These are phyloP conservation scores for Cercospora zeae-maydis DNA, from an alignment of 2,329 filamentous ascomycete genomes.

Conservation along the genomic window DNA sequence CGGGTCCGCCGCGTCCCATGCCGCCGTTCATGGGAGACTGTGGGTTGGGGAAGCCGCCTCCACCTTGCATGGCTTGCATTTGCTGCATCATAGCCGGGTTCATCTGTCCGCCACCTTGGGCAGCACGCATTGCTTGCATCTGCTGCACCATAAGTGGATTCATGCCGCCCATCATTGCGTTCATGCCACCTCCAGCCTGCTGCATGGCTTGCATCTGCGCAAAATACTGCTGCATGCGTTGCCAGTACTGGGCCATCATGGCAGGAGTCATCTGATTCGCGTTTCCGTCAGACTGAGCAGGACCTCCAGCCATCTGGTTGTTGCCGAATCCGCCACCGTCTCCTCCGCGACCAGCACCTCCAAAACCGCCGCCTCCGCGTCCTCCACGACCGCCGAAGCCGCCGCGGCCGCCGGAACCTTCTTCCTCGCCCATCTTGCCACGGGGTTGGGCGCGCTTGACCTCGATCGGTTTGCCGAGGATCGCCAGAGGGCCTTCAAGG, in stretches of 20 bases:
- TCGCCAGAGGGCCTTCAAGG: constrained; percentile 78
- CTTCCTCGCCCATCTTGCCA: constrained; percentile 89
- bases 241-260: constrained; percentile 98
- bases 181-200: constrained; percentile 53
- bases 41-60: constrained; percentile 37
- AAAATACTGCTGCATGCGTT: constrained; percentile 97
- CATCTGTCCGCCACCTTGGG: constrained; percentile 45
- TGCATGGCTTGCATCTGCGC: constrained; percentile 53
- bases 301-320: constrained; percentile 28
- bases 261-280: constrained; percentile 80
- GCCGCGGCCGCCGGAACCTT: constrained; percentile 51
- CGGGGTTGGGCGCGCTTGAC: constrained; percentile 97
- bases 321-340: constrained; percentile 41
- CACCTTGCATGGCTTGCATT: constrained; percentile 35
- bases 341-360: constrained; percentile 27
- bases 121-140: constrained; percentile 32
- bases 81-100: constrained; percentile 53
- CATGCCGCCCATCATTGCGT: constrained; percentile 47
- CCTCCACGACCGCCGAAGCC: constrained; percentile 15
- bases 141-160: constrained; percentile 54
- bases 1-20: constrained; percentile 38
- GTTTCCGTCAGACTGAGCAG: constrained; percentile 16
- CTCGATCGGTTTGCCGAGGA: constrained; percentile 93
- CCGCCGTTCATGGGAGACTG: constrained; percentile 32
- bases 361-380: constrained; percentile 28